Base-by-base conservation (phyloP, 352 stramenopile genomes). In the Pythium rishiriense region DNA sequence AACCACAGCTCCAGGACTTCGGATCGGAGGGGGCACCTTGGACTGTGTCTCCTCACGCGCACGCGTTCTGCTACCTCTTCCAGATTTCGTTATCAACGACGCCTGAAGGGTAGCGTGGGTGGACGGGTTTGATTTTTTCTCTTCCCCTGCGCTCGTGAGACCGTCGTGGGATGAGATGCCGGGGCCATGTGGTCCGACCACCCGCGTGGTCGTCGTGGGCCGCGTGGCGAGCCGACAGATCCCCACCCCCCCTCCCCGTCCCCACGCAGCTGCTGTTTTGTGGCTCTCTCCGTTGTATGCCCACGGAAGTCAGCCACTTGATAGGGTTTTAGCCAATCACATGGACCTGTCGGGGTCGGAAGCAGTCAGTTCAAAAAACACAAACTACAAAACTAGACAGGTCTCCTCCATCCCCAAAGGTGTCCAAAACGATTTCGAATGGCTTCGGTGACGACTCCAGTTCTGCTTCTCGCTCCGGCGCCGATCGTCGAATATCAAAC, bases 371-470 rank as follows among this genome's bases (percentile, higher is more conserved):
- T 45, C 45, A 5, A 19, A 37, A 25, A 35, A 3, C 8, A 2
- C 6, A 50, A 66, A 63, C 63, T 60, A 68, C 52, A 1, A 58
- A 46, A 54, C 1, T 68, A 46, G 8, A 17, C 42, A n/a, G 6
- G 51, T 60, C 26, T 61, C 52, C 22, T 6, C 29, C 22, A 31
- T 31, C 26, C 37, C 10, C 15, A 39, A 58, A 35, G n/a, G n/a
- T 19, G 21, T 37, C 29, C 46, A 72, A 64, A 67, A 68, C 58
- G 58, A 68, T 72, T 72, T 72, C 65, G 58, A 43, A 72, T 72
- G 65, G 65, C 65, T 72, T 72, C 65, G 65, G 65, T 67, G 65
- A 72, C 65, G 58, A 72, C 65, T 58, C 58, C 51, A 58, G 25
- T 52, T 45, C 37, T 29, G 39, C 24, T 51, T 58, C 50, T 54